A percentile compares a stretch with the other conserved stretches of the same genome.
Evolutionary conservation across 2,329 filamentous ascomycete genomes (phyloP).

Genomic region (Zelopaecilomyces penicillatus): DNA sequence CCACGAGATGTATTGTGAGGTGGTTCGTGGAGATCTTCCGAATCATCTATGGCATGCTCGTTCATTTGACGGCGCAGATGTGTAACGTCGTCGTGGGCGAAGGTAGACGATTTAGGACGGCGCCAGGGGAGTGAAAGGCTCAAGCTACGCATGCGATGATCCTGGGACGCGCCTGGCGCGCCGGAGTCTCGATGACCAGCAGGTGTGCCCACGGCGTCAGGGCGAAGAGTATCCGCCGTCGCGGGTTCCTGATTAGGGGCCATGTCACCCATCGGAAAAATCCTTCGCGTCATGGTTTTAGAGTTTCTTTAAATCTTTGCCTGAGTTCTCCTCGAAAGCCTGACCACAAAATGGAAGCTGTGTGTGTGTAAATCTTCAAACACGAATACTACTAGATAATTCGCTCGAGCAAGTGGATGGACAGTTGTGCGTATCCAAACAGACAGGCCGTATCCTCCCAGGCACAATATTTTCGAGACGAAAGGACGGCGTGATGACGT

Average conservation of each 20-base stretch:
- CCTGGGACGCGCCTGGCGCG: constrained; percentile 18
- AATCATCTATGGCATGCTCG: constrained; percentile 26
- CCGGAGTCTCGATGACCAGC: constrained; percentile 3
- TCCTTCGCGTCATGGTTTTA: constrained; percentile 25
- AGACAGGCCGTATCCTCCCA: too few relatives aligned
- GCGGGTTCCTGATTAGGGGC: constrained; percentile 34
- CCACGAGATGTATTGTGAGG: constrained; percentile 15
- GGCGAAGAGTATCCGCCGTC: constrained; percentile 13
- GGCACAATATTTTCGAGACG: too few relatives aligned
- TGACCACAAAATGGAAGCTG: too few relatives aligned
- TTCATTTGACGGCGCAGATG: constrained; percentile 20
- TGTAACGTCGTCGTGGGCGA: constrained; percentile 25
- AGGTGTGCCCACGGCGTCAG: constrained; percentile 1
- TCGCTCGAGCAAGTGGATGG: too few relatives aligned
- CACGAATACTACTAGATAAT: too few relatives aligned
- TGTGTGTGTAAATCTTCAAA: too few relatives aligned
- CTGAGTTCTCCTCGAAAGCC: too few relatives aligned
- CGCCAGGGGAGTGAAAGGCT: constrained; percentile 44
- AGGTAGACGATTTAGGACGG: constrained; percentile 35
- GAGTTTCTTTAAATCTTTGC: background rate
- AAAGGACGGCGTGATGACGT: too few relatives aligned
- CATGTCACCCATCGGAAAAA: constrained; percentile 34
- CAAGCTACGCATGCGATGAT: constrained; percentile 38
- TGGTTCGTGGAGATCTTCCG: constrained; percentile 17
- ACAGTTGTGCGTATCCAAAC: too few relatives aligned